These are phyloP conservation scores for Tetratostichococcus sp. DNA, from an alignment of 139 green algal genomes.

Conservation along the genomic window DNA sequence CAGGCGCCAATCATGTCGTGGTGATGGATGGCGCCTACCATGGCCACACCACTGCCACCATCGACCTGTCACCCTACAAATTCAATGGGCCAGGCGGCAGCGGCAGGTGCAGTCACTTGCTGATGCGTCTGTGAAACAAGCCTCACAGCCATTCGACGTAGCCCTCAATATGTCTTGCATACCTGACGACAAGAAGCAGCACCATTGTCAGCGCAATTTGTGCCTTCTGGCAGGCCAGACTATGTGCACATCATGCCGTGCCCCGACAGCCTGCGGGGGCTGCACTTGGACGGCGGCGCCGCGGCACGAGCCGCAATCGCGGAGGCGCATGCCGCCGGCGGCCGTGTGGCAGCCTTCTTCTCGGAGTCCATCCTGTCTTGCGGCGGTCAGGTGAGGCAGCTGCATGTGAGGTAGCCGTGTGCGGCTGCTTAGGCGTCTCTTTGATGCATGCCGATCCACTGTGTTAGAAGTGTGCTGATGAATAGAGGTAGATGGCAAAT, in stretches of 20 bases:
- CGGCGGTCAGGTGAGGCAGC: constrained; percentile 53
- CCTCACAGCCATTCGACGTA: too few relatives aligned
- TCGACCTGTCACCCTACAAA: constrained; percentile 65
- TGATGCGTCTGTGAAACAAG: too few relatives aligned
- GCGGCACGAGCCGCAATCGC: constrained; percentile 44
- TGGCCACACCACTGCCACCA: constrained; percentile 55
- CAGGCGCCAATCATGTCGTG: constrained; percentile 37
- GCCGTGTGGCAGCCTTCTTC: constrained; percentile 48
- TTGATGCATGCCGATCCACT: too few relatives aligned
- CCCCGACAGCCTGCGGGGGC: constrained; percentile 30
- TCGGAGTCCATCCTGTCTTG: constrained; percentile 61
- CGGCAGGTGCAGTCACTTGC: constrained; percentile 60
- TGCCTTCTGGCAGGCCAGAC: neutral
- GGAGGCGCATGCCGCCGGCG: constrained; percentile 40
- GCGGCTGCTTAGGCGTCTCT: too few relatives aligned
- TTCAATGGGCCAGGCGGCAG: constrained; percentile 58
- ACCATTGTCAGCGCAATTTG: neutral
- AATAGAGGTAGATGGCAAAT: too few relatives aligned
- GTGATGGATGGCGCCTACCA: constrained; percentile 74
- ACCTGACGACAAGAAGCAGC: too few relatives aligned
- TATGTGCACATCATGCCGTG: constrained; percentile 10
- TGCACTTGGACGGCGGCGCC: constrained; percentile 47
- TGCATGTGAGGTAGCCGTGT: too few relatives aligned
- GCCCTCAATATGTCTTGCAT: too few relatives aligned
- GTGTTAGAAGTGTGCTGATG: too few relatives aligned